Evolutionary conservation across 169 alveolate genomes (phyloP).

Genomic region (Plasmodium vivax): DNA sequence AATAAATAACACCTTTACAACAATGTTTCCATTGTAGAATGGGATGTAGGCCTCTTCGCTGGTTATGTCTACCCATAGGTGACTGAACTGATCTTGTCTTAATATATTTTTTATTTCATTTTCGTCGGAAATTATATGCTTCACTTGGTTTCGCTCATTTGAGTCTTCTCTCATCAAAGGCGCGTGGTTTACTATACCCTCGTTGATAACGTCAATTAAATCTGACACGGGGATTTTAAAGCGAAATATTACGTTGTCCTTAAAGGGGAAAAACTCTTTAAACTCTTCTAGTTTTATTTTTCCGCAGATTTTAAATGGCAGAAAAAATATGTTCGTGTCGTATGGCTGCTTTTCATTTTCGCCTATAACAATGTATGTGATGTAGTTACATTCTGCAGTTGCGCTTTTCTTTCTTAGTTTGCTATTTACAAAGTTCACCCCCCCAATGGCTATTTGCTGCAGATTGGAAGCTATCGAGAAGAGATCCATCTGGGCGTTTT

Average conservation of each 20-base stretch:
- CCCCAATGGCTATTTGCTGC: slow-evolving; percentile 74
- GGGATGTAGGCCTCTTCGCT: slow-evolving; percentile 65
- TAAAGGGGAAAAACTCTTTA: slow-evolving; percentile 69
- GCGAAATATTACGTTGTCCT: slow-evolving; percentile 56
- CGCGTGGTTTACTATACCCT: slow-evolving; percentile 25
- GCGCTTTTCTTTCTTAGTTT: slow-evolving; percentile 37
- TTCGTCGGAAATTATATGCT: slow-evolving; percentile 52
- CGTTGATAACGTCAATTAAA: slow-evolving; percentile 57
- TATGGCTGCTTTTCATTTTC: slow-evolving; percentile 70
- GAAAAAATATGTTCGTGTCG: slow-evolving; percentile 59
- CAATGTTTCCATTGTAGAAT: slow-evolving; percentile 11
- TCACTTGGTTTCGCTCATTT: neutral
- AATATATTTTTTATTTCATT: slow-evolving; percentile 58
- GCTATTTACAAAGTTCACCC: slow-evolving; percentile 61
- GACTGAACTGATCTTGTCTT: slow-evolving; percentile 53
- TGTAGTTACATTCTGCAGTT: slow-evolving; percentile 15
- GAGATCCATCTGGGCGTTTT: slow-evolving; percentile 34
- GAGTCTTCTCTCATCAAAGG: slow-evolving; percentile 37
- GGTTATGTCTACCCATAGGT: slow-evolving; percentile 66
- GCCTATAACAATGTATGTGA: slow-evolving; percentile 68
- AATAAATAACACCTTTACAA: slow-evolving; percentile 66
- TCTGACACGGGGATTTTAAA: slow-evolving; percentile 41
- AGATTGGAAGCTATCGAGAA: slow-evolving; percentile 75
- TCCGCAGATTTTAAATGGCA: slow-evolving; percentile 39
- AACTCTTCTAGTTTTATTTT: slow-evolving; percentile 48